Percentiles rank a stretch among this genome's conserved stretches.
Conservation (phyloP, 768 basidiomycete genomes). For the Boletus sp. region DNA sequence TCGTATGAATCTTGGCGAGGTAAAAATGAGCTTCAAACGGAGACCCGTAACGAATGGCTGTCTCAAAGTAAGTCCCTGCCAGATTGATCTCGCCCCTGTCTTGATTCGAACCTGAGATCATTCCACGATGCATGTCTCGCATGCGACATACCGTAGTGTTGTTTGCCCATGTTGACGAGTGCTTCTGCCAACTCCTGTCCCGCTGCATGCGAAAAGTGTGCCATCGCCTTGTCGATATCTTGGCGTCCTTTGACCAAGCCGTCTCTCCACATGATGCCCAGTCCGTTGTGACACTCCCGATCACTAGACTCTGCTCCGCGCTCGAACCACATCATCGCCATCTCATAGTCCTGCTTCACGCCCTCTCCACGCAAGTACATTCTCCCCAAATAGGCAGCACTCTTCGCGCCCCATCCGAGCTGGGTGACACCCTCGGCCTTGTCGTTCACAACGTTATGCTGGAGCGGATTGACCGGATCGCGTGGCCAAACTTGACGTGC, state of each 20-base stretch:
- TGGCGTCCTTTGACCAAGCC: slow-evolving; percentile 71
- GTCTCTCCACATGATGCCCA: slow-evolving; percentile 92
- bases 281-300: slow-evolving; percentile 82
- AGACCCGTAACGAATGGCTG: slow-evolving; percentile 82
- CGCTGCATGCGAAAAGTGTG: slow-evolving; percentile 76
- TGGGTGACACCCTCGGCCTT: slow-evolving; percentile 54
- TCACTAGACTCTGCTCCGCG: slow-evolving; percentile 80
- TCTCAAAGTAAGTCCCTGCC: slow-evolving; percentile 78
- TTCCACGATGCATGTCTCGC: background rate
- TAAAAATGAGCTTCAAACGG: slow-evolving; percentile 96
- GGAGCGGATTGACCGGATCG: slow-evolving; percentile 62
- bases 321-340: slow-evolving; percentile 94
- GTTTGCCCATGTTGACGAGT: slow-evolving; percentile 85
- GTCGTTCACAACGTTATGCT: slow-evolving; percentile 38
- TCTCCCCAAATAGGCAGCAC: slow-evolving; percentile 86
- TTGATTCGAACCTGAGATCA: slow-evolving; percentile 30
- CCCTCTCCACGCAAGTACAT: slow-evolving; percentile 97
- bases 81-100: slow-evolving; percentile 64
- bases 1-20: slow-evolving; percentile 77
- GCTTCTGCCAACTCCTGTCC: slow-evolving; percentile 90
- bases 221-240: slow-evolving; percentile 63
- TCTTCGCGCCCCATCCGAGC: slow-evolving; percentile 67
- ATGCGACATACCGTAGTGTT: slow-evolving; percentile 54
- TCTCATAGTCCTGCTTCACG: slow-evolving; percentile 66
- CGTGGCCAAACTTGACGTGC: slow-evolving; percentile 85